phyloP scores from a whole-genome alignment of 2,329 filamentous ascomycete genomes.

The Aspergillus latus region DNA sequence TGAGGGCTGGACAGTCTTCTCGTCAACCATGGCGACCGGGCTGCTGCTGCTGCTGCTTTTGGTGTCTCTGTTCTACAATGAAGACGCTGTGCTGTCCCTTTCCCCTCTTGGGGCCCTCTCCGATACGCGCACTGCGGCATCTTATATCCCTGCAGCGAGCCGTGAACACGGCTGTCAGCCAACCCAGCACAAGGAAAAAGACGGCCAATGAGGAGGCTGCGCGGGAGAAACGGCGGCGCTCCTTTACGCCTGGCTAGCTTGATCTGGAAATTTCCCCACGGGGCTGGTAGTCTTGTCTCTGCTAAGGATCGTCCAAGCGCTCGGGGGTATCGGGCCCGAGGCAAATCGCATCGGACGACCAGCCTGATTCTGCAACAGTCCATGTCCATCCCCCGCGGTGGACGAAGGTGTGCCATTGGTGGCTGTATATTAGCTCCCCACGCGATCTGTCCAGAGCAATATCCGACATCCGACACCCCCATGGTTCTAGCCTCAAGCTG shows the following conservation, averaged over 20 bases:
- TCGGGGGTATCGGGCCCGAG: constrained; percentile 11
- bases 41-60: background rate
- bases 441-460: background rate
- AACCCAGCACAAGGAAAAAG: background rate
- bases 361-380: too few relatives aligned
- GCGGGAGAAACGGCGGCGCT: background rate
- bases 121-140: background rate
- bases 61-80: too few relatives aligned
- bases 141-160: constrained; percentile 4
- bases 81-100: too few relatives aligned
- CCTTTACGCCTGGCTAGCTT: background rate
- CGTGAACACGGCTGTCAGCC: background rate
- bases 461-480: background rate
- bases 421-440: background rate
- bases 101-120: too few relatives aligned
- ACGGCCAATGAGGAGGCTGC: background rate
- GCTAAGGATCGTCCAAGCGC: background rate
- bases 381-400: background rate
- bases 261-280: constrained; percentile 13
- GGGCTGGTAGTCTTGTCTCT: background rate
- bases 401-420: background rate
- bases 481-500: background rate
- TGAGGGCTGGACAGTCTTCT: background rate
- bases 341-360: background rate
- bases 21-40: background rate